Base-by-base conservation (phyloP, 1,139 yeast genomes). In the Suhomyces choctaworum region DNA sequence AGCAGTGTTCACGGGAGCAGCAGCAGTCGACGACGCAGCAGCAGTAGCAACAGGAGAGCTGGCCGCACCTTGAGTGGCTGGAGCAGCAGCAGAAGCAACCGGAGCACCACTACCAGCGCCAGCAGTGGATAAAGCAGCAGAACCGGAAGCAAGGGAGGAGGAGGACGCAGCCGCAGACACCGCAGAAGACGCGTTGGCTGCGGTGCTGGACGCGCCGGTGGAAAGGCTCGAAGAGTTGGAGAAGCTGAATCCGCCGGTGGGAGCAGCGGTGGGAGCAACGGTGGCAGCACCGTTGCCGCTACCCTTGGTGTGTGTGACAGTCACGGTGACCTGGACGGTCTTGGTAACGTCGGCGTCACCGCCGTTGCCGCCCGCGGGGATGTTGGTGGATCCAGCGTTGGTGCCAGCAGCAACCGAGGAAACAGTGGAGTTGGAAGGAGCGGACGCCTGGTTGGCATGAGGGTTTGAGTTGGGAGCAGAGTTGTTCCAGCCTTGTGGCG, bases 1-100 rank as follows among this genome's bases (percentile, higher is more conserved):
- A 28, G 46, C 34, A 12, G 38, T 19, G 29, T 34, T 22, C 22
- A 34, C 30, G 15, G 39, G 41, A 28, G 44, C 34, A 36, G 54
- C 45, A 11, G 26, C 26, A 16, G 31, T 23, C 10, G 24, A 5
- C 12, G 24, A 22, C 10, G 30, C 25, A 27, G 24, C 15, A 15
- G 25, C 34, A 25, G 25, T 4, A 17, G 32, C 4, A 16, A 25
- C 22, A 16, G 22, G 9, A 23, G 28, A 22, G 12, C 25, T 8
- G 8, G 21, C 5, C 12, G 21, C 11, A 13, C 21, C 9, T 11
- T 9, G 9, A 16, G 21, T 5, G n/a, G 13, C n/a, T 16, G 20
- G 20, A 7, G 8, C 6, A 25, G 28, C 7, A 6, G 11, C 27
- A 25, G 16, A 8, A 14, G 24, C 10, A 22, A 5, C 11, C 11